Evolutionary conservation across 2,329 filamentous ascomycete species (phyloP), one percentile per base, ranked within the genome.

Genomic region (Pseudocercospora cruenta): DNA sequence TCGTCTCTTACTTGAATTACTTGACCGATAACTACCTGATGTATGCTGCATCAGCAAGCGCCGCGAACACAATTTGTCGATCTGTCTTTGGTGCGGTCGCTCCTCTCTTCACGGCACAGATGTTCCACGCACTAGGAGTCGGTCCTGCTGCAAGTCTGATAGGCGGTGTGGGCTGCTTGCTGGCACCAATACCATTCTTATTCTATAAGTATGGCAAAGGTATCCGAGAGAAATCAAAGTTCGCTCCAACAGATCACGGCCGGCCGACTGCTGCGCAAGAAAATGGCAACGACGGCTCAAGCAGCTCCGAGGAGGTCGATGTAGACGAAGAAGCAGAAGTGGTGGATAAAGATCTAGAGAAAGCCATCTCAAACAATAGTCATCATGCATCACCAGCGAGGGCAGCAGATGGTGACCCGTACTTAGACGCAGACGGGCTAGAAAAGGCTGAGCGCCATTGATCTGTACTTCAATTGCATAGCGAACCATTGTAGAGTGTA

Each of bases 1-100:
- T 88, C 69, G 82, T 87, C 57, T 76, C 80, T 31, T 84, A 82
- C 68, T 74, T 86, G 45, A 87, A 84, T 65, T 86, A 86, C 63
- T 78, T 87, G 8, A 82, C 85, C 49, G 49, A 54, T 16, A 54
- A 28, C 16, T 58, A 58, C 54, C 22, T 58, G 2, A 58, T 58
- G 54, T 58, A 58, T n/a, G 54, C 54, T 8, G 54, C 26, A 10
- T 19, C 54, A 19, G 54, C 54, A 3, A 58, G 39, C 10, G 67
- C 60, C 24, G 60, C 60, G 28, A 43, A 76, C 59, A 75, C 73
- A 2, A 71, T 75, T 14, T 67, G 63, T 21, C 69, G 75, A 43
- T 73, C 70, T 7, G 74, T 73, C 10, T 69, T 68, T n/a, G 75
- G 71, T 43, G 73, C 74, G 1, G 72, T 72, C 4, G 72, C 74